A percentile compares a stretch with the other conserved stretches of the same genome.
Conservation (phyloP, 345 rosid species). For the Hevea brasiliensis region DNA sequence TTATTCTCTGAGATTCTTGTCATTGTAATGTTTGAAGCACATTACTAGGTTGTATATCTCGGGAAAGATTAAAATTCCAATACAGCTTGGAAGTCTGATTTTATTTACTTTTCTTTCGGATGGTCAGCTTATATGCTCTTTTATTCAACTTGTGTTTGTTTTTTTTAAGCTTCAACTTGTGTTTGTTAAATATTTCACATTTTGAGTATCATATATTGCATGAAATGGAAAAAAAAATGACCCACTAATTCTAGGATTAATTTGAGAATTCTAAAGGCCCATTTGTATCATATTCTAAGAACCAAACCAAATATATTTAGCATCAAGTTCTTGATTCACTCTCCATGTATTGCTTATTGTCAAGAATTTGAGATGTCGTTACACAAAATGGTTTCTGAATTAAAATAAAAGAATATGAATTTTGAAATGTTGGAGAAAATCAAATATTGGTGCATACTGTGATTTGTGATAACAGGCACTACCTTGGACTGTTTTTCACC, state of each 20-base stretch:
- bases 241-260: background rate
- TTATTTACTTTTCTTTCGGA: too few species aligned
- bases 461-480: slow-evolving; percentile 35
- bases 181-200: background rate
- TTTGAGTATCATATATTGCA: background rate
- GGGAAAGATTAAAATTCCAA: too few species aligned
- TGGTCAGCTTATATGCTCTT: too few species aligned
- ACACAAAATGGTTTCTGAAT: background rate
- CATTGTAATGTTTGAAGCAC: too few species aligned
- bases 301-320: background rate
- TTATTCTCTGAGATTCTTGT: too few species aligned
- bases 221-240: background rate
- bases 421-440: background rate
- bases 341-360: background rate
- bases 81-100: too few species aligned
- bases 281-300: background rate
- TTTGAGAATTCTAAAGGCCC: background rate
- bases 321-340: background rate
- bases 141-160: too few species aligned
- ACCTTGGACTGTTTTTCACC: slow-evolving; percentile 61
- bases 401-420: background rate
- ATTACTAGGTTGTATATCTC: too few species aligned
- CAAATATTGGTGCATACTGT: background rate
- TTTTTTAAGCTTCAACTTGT: too few species aligned
- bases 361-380: background rate